Conservation (phyloP, 352 stramenopile species). For the Phytophthora syringae region DNA sequence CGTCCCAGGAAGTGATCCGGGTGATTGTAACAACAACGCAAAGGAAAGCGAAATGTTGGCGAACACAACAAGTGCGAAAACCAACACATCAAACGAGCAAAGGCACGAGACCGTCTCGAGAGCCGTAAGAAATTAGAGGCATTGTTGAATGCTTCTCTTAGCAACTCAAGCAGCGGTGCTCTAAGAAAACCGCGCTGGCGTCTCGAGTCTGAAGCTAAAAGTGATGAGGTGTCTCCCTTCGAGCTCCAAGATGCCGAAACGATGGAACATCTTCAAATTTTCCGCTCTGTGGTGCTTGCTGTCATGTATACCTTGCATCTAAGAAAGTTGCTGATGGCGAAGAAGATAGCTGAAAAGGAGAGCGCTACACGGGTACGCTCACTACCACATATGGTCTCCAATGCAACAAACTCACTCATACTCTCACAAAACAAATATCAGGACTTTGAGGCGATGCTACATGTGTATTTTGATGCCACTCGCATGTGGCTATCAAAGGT, state of each 20-base stretch:
- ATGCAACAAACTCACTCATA: background rate
- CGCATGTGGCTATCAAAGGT: conserved; percentile 65
- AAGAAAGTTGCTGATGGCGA: conserved; percentile 38
- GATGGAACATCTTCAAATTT: conserved; percentile 47
- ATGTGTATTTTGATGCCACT: conserved; percentile 73
- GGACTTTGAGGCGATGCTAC: conserved; percentile 70
- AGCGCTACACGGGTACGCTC: conserved; percentile 36
- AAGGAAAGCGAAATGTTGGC: background rate
- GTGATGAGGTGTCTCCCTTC: conserved; percentile 39
- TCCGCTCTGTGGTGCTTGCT: conserved; percentile 43
- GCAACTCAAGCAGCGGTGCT: conserved; percentile 10
- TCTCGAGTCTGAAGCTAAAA: conserved; percentile 44
- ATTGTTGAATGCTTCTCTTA: conserved; percentile 45
- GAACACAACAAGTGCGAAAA: background rate
- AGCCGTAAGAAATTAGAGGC: conserved; percentile 48
- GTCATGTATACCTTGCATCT: conserved; percentile 41
- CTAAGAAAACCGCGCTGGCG: conserved; percentile 60
- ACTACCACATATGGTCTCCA: background rate
- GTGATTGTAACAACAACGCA: background rate
- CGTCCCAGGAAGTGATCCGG: background rate
- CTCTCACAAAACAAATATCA: conserved; percentile 29
- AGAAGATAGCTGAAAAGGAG: conserved; percentile 47
- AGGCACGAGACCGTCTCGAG: conserved; percentile 44
- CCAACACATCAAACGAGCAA: conserved; percentile 24
- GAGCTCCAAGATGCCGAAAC: conserved; percentile 19